These are phyloP conservation scores for Aureobasidium mangrovei DNA, from an alignment of 2,329 filamentous ascomycete genomes.

Conservation along the genomic window DNA sequence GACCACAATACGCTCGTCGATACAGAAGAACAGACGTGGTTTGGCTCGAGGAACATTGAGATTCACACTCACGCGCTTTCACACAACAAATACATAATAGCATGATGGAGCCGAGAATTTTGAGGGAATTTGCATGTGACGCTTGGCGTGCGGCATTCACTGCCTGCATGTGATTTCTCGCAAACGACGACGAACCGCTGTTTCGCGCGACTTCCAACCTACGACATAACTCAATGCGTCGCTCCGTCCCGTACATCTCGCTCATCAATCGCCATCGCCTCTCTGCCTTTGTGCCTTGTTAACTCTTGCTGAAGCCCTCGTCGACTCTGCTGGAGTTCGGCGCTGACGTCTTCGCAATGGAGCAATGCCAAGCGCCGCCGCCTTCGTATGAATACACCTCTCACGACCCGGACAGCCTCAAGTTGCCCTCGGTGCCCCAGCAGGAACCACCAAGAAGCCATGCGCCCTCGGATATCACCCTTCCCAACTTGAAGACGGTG, in stretches of 20 bases:
- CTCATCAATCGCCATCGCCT: background rate
- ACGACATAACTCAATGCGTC: background rate
- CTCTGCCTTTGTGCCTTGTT: background rate
- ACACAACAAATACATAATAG: too few relatives aligned
- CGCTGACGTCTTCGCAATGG: slow-evolving; percentile 19
- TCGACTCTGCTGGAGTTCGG: slow-evolving; percentile 1
- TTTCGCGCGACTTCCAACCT: slow-evolving; percentile 1
- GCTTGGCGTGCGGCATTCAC: background rate
- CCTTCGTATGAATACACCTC: slow-evolving; percentile 21
- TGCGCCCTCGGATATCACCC: slow-evolving; percentile 25
- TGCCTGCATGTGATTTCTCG: slow-evolving; percentile 2
- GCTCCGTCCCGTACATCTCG: background rate
- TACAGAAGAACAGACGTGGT: too few relatives aligned
- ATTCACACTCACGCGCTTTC: too few relatives aligned
- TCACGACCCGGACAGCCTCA: slow-evolving; percentile 33
- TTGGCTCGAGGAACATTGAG: too few relatives aligned
- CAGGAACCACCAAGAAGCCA: slow-evolving; percentile 24
- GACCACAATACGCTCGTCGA: too few relatives aligned
- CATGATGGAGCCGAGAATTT: background rate
- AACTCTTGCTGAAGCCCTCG: slow-evolving; percentile 1
- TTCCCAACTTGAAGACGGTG: slow-evolving; percentile 39
- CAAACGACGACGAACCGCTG: background rate
- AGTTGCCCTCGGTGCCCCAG: slow-evolving; percentile 35
- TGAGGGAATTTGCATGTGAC: background rate
- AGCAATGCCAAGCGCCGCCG: slow-evolving; percentile 31